Conservation (phyloP, 139 green algal genomes). For the Auxenochlorella pyrenoidosa region DNA sequence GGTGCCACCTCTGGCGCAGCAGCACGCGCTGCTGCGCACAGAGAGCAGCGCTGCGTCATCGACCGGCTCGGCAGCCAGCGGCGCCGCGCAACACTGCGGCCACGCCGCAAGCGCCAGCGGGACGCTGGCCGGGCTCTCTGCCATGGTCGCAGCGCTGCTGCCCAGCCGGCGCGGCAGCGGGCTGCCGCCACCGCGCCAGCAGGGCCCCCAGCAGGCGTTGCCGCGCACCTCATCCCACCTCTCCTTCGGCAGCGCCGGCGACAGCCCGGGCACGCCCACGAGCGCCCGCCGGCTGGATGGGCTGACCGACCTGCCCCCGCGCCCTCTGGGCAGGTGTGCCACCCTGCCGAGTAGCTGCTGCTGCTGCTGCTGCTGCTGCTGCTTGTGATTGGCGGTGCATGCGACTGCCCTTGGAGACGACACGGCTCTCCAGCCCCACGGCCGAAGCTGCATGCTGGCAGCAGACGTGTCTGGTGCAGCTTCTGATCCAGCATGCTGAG, state of each 20-base stretch:
- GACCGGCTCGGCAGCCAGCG: neutral
- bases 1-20: neutral
- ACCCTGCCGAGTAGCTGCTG: neutral
- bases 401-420: neutral
- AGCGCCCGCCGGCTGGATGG: constrained; percentile 2
- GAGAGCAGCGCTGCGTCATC: neutral
- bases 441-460: neutral
- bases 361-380: neutral
- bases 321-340: neutral
- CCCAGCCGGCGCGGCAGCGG: neutral
- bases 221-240: neutral
- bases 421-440: neutral
- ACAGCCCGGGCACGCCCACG: constrained; percentile 1
- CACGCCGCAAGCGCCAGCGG: neutral
- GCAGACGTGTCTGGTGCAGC: neutral
- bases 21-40: neutral
- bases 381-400: no score
- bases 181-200: neutral
- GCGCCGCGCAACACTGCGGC: neutral
- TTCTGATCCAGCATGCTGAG: neutral
- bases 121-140: neutral
- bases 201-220: neutral
- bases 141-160: neutral
- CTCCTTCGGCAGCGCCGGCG: neutral
- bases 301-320: constrained; percentile 9